Conservation (phyloP, 2,329 filamentous ascomycete species). For the Rosellinia necatrix region DNA sequence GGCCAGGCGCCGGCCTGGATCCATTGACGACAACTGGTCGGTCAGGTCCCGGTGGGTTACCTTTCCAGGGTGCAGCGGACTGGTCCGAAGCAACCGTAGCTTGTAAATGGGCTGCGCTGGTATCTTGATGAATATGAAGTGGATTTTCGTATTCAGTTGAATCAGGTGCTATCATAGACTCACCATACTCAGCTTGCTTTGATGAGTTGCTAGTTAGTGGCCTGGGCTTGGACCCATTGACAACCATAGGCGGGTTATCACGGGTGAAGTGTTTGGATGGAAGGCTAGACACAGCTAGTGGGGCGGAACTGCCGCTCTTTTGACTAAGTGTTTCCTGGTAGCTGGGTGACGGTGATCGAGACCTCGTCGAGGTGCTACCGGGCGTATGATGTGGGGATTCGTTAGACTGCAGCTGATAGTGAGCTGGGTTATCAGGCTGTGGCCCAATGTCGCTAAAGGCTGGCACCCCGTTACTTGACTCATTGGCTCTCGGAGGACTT, state of each 20-base stretch:
- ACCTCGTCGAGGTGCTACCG: slow-evolving; percentile 60
- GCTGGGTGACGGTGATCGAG: slow-evolving; percentile 61
- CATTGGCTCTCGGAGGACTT: slow-evolving; percentile 36
- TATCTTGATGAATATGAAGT: slow-evolving; percentile 44
- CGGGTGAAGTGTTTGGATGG: slow-evolving; percentile 42
- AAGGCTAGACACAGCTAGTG: slow-evolving; percentile 48
- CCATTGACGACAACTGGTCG: slow-evolving; percentile 55
- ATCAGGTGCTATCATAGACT: slow-evolving; percentile 35
- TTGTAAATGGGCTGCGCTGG: slow-evolving; percentile 32
- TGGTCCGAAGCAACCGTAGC: slow-evolving; percentile 31
- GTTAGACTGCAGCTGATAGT: slow-evolving; percentile 57
- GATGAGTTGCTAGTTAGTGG: slow-evolving; percentile 34
- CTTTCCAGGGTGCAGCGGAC: slow-evolving; percentile 30
- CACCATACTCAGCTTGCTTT: slow-evolving; percentile 37
- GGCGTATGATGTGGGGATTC: slow-evolving; percentile 59
- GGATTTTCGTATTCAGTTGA: slow-evolving; percentile 44
- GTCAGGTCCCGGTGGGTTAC: slow-evolving; percentile 42
- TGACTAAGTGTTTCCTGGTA: slow-evolving; percentile 47
- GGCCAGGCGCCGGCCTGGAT: slow-evolving; percentile 26
- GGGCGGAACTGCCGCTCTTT: slow-evolving; percentile 44
- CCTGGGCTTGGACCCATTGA: slow-evolving; percentile 48
- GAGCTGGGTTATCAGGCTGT: slow-evolving; percentile 43
- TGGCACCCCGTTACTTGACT: slow-evolving; percentile 46
- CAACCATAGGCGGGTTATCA: slow-evolving; percentile 46
- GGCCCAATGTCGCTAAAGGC: slow-evolving; percentile 54